Base-by-base conservation (phyloP, 371 early-diverging fungal genomes). In the Mucor irregularis region DNA sequence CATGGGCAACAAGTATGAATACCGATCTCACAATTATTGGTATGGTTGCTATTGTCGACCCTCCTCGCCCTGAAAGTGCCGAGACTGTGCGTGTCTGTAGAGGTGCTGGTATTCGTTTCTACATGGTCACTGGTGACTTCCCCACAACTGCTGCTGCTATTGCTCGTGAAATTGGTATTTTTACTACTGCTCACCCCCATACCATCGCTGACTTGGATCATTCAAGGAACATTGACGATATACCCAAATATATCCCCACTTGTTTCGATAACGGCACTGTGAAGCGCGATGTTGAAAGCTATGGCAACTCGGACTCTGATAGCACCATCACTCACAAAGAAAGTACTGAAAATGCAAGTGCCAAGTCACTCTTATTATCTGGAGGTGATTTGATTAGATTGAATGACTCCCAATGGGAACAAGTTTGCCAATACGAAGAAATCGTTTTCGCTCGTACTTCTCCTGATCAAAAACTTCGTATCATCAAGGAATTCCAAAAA, bases 371-470 rank as follows among this genome's bases (percentile, higher is more conserved):
- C 13, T 49, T 81, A 16, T 53, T 82, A n/a, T 74, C 80, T 33
- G 89, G 87, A 5, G 30, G 64, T 5, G 85, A 88, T 52, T 56
- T 88, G 43, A 59, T 56, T 21, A 73, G 66, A 1, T 62, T 87
- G 58, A 77, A 78, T 26, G 61, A 73, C 7, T 55, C 68, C 16
- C 76, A 80, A 38, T 88, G 87, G 89, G 82, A 84, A 26, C 65
- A 68, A 5, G 73, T 85, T 1, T 73, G 80, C 31, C 43, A 68
- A n/a, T 91, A 86, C 62, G 74, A 80, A 48, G 90, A 90, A 56
- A 84, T 91, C 34, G 91, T 90, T 10, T 92, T 92, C 82, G 92
- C 91, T 10, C 84, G 93, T 33, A 92, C 90, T 17, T 85, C 90
- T 7, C 91, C 93, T 8, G 90, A 90, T 53, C 91, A 92, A 60